These are phyloP conservation scores for Rhytidhysteron rufulum DNA, from an alignment of 2,329 filamentous ascomycete species.

Conservation along the genomic window DNA sequence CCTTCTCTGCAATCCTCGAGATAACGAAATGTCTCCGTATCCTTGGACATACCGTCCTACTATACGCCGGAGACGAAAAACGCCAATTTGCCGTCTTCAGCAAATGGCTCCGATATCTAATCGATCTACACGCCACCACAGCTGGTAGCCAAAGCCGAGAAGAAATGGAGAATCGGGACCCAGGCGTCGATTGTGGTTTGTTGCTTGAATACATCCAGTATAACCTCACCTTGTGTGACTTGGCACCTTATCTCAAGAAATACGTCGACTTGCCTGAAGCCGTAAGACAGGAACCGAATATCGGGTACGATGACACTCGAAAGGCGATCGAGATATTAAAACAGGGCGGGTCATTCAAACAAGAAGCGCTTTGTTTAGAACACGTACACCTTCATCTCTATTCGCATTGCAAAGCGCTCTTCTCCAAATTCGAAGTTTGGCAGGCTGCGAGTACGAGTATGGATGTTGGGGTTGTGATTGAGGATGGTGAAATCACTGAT, in stretches of 20 bases:
- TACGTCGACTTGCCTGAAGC: constrained; percentile 31
- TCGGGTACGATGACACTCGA: constrained; percentile 28
- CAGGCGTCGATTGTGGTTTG: constrained; percentile 67
- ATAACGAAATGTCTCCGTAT: constrained; percentile 72
- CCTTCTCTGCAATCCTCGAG: constrained; percentile 53
- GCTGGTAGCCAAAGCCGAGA: constrained; percentile 56
- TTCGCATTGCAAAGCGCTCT: constrained; percentile 26
- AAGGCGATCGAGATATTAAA: constrained; percentile 34
- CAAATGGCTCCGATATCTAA: constrained; percentile 77
- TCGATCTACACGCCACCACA: constrained; percentile 70
- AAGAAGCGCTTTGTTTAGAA: constrained; percentile 39
- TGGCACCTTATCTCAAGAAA: constrained; percentile 56
- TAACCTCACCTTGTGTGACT: constrained; percentile 62
- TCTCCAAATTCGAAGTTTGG: constrained; percentile 42
- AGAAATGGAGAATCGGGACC: constrained; percentile 74
- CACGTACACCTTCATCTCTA: constrained; percentile 28
- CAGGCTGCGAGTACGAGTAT: constrained; percentile 57
- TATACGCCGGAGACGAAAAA: constrained; percentile 70
- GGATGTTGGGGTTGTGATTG: constrained; percentile 58
- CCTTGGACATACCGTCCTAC: constrained; percentile 68
- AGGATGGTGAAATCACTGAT: constrained; percentile 34
- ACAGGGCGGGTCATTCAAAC: constrained; percentile 41
- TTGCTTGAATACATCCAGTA: constrained; percentile 75
- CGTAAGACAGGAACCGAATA: constrained; percentile 4
- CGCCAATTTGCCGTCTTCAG: constrained; percentile 76